phyloP scores from a whole-genome alignment of 75 land plant species.

The Chamaecyparis obtusa region DNA sequence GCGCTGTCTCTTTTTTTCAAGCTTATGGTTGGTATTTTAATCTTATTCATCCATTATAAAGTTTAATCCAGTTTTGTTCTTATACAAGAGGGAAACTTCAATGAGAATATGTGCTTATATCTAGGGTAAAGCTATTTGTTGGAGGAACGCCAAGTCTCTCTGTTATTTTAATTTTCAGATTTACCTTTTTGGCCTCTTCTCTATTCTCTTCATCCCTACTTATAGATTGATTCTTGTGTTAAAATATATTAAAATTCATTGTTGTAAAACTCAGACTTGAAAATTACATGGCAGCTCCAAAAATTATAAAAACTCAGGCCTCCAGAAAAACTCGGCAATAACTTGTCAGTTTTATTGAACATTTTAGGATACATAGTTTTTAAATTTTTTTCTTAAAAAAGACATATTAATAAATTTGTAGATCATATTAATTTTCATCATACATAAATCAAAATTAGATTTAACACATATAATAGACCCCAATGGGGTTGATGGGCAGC shows the following conservation, averaged over 20 bases:
- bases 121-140: neutral
- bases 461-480: too few relatives aligned
- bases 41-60: neutral
- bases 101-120: neutral
- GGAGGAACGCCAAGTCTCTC: neutral
- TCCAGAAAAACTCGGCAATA: too few relatives aligned
- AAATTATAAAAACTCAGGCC: too few relatives aligned
- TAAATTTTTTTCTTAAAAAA: too few relatives aligned
- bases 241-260: neutral
- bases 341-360: too few relatives aligned
- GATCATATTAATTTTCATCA: too few relatives aligned
- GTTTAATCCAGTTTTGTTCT: neutral
- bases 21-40: slow-evolving; percentile 56
- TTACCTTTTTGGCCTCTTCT: neutral
- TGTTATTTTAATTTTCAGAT: neutral
- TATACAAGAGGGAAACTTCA: neutral
- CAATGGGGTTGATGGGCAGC: too few relatives aligned
- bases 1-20: slow-evolving; percentile 80
- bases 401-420: too few relatives aligned
- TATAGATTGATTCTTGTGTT: neutral
- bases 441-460: too few relatives aligned
- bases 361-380: too few relatives aligned
- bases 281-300: too few relatives aligned
- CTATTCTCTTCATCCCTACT: neutral
- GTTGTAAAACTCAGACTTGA: too few relatives aligned